phyloP scores from a whole-genome alignment of 176 grass and related monocot genomes.

The Thalia dealbata region DNA sequence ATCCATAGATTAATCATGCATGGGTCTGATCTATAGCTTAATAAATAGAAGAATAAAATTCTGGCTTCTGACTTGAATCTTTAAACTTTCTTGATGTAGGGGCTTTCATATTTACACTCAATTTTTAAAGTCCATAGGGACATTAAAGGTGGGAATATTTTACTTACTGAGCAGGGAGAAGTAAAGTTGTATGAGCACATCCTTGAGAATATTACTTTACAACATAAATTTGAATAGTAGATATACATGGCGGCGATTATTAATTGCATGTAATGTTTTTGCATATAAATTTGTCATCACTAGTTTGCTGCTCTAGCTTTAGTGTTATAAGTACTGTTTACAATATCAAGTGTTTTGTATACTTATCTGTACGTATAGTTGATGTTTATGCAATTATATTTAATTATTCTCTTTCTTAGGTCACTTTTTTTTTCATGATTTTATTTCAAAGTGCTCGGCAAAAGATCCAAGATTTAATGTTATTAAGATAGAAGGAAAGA shows the following conservation, averaged over 20 bases:
- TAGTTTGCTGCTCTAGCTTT: constrained; percentile 11
- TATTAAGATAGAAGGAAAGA: constrained; percentile 8
- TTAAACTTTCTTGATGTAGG: constrained; percentile 46
- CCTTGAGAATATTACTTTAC: not conserved
- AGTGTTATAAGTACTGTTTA: constrained; percentile 68
- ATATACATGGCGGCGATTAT: not conserved
- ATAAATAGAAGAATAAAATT: not conserved
- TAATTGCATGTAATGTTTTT: not conserved
- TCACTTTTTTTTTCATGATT: constrained; percentile 99
- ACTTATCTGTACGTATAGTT: not conserved
- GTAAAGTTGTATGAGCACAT: constrained; percentile 89
- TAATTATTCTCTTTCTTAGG: constrained; percentile 35
- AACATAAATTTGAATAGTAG: not conserved
- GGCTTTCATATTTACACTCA: constrained; percentile 96
- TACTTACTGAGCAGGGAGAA: constrained; percentile 97
- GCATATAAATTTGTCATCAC: constrained; percentile 5
- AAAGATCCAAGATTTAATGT: constrained; percentile 66
- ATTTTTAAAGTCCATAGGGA: constrained; percentile 99
- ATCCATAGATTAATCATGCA: not conserved
- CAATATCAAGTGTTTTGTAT: constrained; percentile 66
- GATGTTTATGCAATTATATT: not conserved
- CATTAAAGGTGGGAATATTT: constrained; percentile 98
- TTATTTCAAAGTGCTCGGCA: constrained; percentile 97
- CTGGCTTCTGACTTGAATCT: not conserved
- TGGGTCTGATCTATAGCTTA: not conserved